Evolutionary conservation across 2,329 filamentous ascomycete species (phyloP).

Genomic region (Neurospora crassa): DNA sequence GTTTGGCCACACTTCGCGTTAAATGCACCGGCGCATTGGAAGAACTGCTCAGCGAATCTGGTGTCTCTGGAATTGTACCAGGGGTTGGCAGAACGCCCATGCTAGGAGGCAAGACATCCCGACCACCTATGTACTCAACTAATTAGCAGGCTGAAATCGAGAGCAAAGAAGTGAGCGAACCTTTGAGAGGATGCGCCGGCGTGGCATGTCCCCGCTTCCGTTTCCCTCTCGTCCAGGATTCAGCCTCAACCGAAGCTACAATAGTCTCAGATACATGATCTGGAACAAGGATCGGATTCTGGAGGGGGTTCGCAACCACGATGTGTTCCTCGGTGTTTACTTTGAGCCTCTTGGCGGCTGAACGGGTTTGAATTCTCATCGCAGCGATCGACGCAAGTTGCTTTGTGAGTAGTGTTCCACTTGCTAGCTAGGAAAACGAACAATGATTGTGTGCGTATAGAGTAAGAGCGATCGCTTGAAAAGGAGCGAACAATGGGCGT

Average conservation of each 20-base stretch:
- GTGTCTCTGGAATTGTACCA: not conserved
- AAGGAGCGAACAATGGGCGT: not conserved
- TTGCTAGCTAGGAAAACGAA: not conserved
- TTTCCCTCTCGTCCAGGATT: not conserved
- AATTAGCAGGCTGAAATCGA: not conserved
- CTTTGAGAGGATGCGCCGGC: constrained; percentile 4
- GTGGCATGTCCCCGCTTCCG: not conserved
- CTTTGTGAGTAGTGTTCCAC: not conserved
- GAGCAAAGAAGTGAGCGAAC: not conserved
- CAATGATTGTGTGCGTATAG: not conserved
- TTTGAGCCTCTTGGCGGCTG: not conserved
- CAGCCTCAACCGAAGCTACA: not conserved
- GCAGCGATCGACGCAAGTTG: not conserved
- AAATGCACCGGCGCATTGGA: not conserved
- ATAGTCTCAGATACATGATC: not conserved
- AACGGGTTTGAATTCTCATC: not conserved
- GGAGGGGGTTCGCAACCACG: not conserved
- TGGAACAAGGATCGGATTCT: not conserved
- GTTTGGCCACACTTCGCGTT: not conserved
- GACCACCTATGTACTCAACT: not conserved
- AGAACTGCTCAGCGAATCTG: not conserved
- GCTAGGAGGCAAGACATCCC: constrained; percentile 10
- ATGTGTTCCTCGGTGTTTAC: not conserved
- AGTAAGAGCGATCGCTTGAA: not conserved
- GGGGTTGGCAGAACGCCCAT: constrained; percentile 6